Conservation (phyloP, 768 basidiomycete genomes). For the Boletus tomentosulus region DNA sequence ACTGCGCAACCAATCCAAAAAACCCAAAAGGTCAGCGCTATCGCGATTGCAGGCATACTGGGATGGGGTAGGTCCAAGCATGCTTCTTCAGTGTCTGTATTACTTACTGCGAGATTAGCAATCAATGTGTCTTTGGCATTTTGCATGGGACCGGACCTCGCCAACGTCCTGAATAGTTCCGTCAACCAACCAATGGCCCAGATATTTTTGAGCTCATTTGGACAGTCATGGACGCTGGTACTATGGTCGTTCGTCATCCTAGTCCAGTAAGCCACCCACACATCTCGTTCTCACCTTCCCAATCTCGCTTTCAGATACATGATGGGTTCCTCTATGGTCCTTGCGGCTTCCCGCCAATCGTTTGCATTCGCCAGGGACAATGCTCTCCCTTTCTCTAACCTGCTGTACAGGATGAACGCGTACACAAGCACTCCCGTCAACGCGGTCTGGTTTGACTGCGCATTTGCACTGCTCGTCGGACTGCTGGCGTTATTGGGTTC, state of each 20-base stretch:
- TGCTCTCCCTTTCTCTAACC: conserved; percentile 51
- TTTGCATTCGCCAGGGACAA: conserved; percentile 58
- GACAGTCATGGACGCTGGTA: conserved; percentile 38
- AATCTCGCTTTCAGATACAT: conserved; percentile 30
- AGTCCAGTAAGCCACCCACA: conserved; percentile 33
- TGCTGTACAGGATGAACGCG: conserved; percentile 48
- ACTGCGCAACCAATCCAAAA: background rate
- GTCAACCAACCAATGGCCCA: conserved; percentile 41
- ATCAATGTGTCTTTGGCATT: conserved; percentile 54
- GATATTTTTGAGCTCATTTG: conserved; percentile 39
- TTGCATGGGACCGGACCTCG: conserved; percentile 51
- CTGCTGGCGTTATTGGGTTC: conserved; percentile 49
- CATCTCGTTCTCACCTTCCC: background rate
- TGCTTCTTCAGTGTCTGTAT: background rate
- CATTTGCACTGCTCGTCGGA: conserved; percentile 44
- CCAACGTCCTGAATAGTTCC: conserved; percentile 30
- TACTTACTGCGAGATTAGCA: conserved; percentile 19
- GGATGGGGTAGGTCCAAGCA: conserved; percentile 36
- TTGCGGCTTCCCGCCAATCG: conserved; percentile 48
- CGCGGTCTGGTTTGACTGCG: conserved; percentile 51
- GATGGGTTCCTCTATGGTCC: conserved; percentile 40
- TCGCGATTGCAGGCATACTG: conserved; percentile 41
- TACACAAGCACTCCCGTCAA: conserved; percentile 52
- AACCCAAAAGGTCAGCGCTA: conserved; percentile 27
- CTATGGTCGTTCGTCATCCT: conserved; percentile 52